A percentile compares a stretch with the other conserved stretches of the same genome.
phyloP scores from a whole-genome alignment of 1,284 basidiomycete species.

The Afroboletus lepidellus region DNA sequence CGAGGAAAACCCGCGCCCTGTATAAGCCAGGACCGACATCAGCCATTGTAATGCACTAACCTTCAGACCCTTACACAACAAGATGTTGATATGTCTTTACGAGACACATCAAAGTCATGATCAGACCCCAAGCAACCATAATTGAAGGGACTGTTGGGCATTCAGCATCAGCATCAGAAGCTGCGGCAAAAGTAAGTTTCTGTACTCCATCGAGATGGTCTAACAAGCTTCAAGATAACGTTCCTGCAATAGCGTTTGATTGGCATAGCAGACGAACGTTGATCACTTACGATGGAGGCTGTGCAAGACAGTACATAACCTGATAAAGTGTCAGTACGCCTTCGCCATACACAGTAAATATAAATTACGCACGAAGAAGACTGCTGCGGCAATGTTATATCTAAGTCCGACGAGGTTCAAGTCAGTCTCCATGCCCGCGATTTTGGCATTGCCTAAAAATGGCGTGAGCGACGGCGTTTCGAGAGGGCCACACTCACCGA shows the following conservation, averaged over 20 bases:
- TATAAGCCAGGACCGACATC: slow-evolving; percentile 1
- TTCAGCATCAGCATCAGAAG: not conserved
- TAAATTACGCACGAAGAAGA: slow-evolving; percentile 43
- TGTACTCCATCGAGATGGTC: slow-evolving; percentile 46
- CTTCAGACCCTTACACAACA: slow-evolving; percentile 20
- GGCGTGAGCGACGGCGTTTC: not conserved
- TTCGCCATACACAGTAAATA: not conserved
- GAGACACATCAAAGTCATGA: slow-evolving; percentile 40
- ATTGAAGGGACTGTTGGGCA: slow-evolving; percentile 41
- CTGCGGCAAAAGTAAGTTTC: not conserved
- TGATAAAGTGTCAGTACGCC: slow-evolving; percentile 12
- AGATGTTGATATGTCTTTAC: slow-evolving; percentile 33
- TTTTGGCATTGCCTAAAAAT: slow-evolving; percentile 28
- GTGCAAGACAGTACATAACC: slow-evolving; percentile 44
- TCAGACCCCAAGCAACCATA: slow-evolving; percentile 47
- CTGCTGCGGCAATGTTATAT: slow-evolving; percentile 45
- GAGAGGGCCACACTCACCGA: slow-evolving; percentile 21
- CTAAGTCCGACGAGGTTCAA: slow-evolving; percentile 38
- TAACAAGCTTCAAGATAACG: slow-evolving; percentile 42
- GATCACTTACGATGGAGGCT: slow-evolving; percentile 45
- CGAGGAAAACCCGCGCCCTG: slow-evolving; percentile 42
- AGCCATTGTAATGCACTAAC: not conserved
- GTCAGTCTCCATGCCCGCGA: slow-evolving; percentile 43
- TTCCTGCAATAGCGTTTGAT: slow-evolving; percentile 33
- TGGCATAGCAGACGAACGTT: not conserved